phyloP scores from a whole-genome alignment of 1,284 basidiomycete genomes.

The Fomitopsis betulina region DNA sequence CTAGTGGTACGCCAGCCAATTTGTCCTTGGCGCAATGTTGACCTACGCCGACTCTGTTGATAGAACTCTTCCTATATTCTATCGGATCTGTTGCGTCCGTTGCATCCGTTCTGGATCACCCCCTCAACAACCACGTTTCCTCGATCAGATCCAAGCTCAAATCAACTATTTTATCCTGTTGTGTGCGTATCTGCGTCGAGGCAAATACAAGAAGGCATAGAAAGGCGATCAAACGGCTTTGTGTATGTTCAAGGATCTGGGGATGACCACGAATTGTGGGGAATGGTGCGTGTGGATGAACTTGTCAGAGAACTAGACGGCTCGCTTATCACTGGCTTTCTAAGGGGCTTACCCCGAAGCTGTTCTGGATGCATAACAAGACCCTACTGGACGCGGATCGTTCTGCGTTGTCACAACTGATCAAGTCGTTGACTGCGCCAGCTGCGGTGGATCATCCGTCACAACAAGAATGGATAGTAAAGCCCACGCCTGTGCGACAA shows the following conservation, averaged over 20 bases:
- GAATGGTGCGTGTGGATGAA: conserved; percentile 42
- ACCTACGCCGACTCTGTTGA: background rate
- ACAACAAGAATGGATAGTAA: conserved; percentile 12
- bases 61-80: conserved; percentile 51
- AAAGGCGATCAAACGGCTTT: conserved; percentile 59
- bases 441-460: background rate
- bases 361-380: conserved; percentile 66
- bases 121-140: conserved; percentile 47
- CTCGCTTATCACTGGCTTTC: background rate
- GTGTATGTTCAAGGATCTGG: conserved; percentile 87
- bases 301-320: conserved; percentile 11
- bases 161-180: conserved; percentile 50
- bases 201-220: conserved; percentile 50
- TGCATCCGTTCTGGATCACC: conserved; percentile 69
- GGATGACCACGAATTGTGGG: conserved; percentile 88
- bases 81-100: conserved; percentile 43
- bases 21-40: background rate
- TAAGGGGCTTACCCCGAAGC: conserved; percentile 65
- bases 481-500: conserved; percentile 22
- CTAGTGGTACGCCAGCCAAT: conserved; percentile 44
- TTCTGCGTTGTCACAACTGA: conserved; percentile 42
- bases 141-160: conserved; percentile 21
- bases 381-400: conserved; percentile 45
- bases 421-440: conserved; percentile 38
- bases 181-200: conserved; percentile 79